Conservation (phyloP, 352 stramenopile genomes). For the Phytophthora agathidicida region DNA sequence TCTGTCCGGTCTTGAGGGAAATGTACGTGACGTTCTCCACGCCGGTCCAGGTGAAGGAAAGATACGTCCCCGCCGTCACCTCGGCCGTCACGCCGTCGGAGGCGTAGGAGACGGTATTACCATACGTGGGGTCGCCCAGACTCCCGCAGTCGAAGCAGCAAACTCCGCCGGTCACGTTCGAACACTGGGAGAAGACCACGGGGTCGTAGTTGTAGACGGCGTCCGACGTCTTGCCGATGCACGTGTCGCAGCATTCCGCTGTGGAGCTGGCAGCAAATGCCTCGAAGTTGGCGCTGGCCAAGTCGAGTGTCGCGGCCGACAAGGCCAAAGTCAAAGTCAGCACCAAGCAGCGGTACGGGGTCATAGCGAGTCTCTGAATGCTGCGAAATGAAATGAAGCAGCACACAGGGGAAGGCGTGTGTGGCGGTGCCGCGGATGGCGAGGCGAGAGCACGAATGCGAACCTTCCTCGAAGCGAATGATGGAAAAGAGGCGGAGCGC, state of each 20-base stretch:
- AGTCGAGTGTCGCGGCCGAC: not conserved
- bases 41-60: slow-evolving; percentile 57
- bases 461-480: slow-evolving; percentile 13
- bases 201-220: slow-evolving; percentile 72
- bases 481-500: slow-evolving; percentile 36
- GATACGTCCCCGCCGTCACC: slow-evolving; percentile 53
- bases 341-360: not conserved
- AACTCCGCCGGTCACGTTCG: slow-evolving; percentile 48
- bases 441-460: slow-evolving; percentile 16
- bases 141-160: slow-evolving; percentile 78
- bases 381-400: slow-evolving; percentile 24
- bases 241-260: slow-evolving; percentile 63
- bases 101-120: slow-evolving; percentile 38
- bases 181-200: slow-evolving; percentile 60
- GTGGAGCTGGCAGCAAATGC: slow-evolving; percentile 22
- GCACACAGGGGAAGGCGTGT: not conserved
- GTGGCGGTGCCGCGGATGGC: no score
- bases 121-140: slow-evolving; percentile 42
- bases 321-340: not conserved
- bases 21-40: slow-evolving; percentile 72
- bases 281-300: slow-evolving; percentile 6
- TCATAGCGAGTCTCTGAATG: slow-evolving; percentile 11
- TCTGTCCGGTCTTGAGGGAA: slow-evolving; percentile 60
- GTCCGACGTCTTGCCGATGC: slow-evolving; percentile 71
- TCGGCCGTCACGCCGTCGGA: slow-evolving; percentile 59